Evolutionary conservation across 2,329 filamentous ascomycete species (phyloP).

Genomic region (Xylariales sp.): DNA sequence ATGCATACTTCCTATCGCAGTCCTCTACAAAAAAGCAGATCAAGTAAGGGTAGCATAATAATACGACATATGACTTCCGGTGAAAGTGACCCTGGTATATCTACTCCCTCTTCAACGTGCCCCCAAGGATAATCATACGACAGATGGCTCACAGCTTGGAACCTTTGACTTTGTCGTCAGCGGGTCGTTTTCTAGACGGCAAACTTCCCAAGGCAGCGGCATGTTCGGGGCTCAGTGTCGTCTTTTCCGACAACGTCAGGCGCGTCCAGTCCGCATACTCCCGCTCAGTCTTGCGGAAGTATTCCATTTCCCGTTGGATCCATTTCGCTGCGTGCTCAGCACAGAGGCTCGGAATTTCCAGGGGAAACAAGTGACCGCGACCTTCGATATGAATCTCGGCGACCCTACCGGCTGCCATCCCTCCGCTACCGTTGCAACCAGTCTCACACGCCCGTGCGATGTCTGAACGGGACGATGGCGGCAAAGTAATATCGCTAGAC

Average conservation of each 20-base stretch:
- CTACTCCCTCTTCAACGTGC: not conserved
- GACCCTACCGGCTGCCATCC: conserved; percentile 23
- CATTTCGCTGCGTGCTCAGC: conserved; percentile 21
- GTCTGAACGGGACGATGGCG: not conserved
- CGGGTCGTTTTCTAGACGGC: conserved; percentile 3
- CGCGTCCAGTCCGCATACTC: conserved; percentile 18
- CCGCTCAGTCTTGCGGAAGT: conserved; percentile 8
- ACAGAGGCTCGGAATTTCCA: conserved; percentile 13
- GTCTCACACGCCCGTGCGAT: conserved; percentile 13
- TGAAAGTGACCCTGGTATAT: no score
- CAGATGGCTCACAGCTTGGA: not conserved
- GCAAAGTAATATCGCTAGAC: conserved; percentile 13
- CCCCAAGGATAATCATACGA: not conserved
- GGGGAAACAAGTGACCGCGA: conserved; percentile 22
- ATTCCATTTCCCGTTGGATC: conserved; percentile 18
- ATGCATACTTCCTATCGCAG: no score
- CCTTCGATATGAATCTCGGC: conserved; percentile 20
- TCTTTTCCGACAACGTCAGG: conserved; percentile 15
- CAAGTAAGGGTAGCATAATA: not conserved
- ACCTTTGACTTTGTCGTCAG: conserved; percentile 3
- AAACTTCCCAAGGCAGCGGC: conserved; percentile 1
- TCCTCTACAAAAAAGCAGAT: no score
- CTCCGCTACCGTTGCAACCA: conserved; percentile 22
- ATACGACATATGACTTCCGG: not conserved
- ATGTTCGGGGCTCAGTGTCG: conserved; percentile 7